These are phyloP conservation scores for Ambrosia hybrid DNA, from an alignment of 140 eudicot genomes.

Conservation along the genomic window DNA sequence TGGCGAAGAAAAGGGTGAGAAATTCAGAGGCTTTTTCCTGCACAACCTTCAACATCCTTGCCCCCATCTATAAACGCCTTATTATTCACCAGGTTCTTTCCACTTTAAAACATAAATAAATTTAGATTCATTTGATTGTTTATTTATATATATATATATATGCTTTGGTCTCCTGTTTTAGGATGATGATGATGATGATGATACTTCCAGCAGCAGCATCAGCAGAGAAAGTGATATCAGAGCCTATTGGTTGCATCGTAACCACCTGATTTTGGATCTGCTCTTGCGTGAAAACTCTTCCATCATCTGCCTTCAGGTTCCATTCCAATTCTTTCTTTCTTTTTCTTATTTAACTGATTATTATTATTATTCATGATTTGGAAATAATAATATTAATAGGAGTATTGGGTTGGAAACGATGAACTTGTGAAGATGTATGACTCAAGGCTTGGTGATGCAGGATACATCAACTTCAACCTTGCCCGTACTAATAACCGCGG, in stretches of 20 bases:
- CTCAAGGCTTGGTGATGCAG: slow-evolving; percentile 70
- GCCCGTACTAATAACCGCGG: slow-evolving; percentile 88
- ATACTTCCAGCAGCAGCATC: slow-evolving; percentile 11
- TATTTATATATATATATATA: no score
- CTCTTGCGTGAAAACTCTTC: slow-evolving; percentile 65
- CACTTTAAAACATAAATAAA: no score
- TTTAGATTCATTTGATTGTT: no score
- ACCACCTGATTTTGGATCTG: slow-evolving; percentile 68
- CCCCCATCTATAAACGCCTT: slow-evolving; percentile 80
- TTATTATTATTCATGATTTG: no score
- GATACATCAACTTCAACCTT: slow-evolving; percentile 62
- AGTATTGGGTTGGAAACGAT: slow-evolving; percentile 82
- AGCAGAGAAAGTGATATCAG: slow-evolving; percentile 65
- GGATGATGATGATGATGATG: not conserved
- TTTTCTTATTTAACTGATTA: no score
- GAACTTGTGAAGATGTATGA: slow-evolving; percentile 70
- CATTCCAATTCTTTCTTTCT: not conserved
- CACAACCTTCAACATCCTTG: slow-evolving; percentile 83
- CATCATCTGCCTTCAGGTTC: slow-evolving; percentile 85
- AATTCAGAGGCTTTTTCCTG: slow-evolving; percentile 61
- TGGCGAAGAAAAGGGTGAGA: slow-evolving; percentile 37
- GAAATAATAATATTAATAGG: slow-evolving; percentile 25
- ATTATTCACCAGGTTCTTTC: slow-evolving; percentile 5
- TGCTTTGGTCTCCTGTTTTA: no score
- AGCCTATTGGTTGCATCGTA: slow-evolving; percentile 58